Percentiles rank a stretch among this genome's conserved stretches.
Conservation (phyloP, 1,139 yeast species). For the Yamadazyma sp. region DNA sequence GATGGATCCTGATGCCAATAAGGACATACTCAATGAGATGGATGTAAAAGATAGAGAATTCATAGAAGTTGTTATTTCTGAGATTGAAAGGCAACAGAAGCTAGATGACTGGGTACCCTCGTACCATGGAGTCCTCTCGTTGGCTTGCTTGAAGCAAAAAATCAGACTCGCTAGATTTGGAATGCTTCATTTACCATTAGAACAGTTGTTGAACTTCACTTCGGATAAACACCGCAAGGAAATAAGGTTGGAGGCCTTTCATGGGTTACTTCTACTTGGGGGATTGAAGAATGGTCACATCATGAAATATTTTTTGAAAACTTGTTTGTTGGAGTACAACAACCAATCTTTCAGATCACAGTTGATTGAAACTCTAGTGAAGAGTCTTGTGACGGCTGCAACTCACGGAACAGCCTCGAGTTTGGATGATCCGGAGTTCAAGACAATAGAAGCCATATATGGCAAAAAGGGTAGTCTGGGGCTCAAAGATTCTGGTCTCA, state of each 20-base stretch:
- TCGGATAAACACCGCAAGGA: constrained; percentile 48
- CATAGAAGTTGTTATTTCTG: constrained; percentile 29
- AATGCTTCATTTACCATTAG: constrained; percentile 49
- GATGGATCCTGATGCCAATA: constrained; percentile 9
- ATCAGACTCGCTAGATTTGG: constrained; percentile 62
- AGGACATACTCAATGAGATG: constrained; percentile 4
- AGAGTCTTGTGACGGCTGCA: constrained; percentile 68
- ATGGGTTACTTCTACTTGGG: constrained; percentile 69
- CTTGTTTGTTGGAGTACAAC: constrained; percentile 52
- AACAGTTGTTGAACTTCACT: constrained; percentile 53
- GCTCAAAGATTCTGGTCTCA: constrained; percentile 29
- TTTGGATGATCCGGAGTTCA: constrained; percentile 61
- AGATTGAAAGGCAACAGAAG: constrained; percentile 71
- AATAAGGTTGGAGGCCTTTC: constrained; percentile 67
- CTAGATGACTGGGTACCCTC: constrained; percentile 90
- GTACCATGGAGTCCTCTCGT: constrained; percentile 57
- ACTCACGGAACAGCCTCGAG: constrained; percentile 56
- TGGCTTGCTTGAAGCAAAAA: constrained; percentile 57
- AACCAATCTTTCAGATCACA: constrained; percentile 53
- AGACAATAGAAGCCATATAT: constrained; percentile 30
- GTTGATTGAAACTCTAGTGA: constrained; percentile 47
- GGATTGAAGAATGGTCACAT: constrained; percentile 68
- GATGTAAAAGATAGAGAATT: constrained; percentile 23
- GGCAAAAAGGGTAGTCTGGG: constrained; percentile 8
- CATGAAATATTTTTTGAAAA: constrained; percentile 60